Evolutionary conservation across 441 rosid species (phyloP).

Genomic region (Bocquillonia castaneifolia): DNA sequence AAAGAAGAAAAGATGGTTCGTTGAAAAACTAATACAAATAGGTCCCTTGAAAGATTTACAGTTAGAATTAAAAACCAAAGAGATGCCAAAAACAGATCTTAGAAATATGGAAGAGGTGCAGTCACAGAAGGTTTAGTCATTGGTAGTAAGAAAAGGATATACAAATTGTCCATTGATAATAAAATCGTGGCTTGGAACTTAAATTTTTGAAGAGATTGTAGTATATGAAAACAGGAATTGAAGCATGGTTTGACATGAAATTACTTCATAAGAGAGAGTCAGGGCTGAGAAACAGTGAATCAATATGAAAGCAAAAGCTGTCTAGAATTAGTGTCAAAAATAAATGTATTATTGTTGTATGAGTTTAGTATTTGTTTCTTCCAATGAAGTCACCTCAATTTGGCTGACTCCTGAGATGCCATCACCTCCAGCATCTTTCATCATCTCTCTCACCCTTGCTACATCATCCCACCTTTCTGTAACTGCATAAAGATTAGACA

Average conservation of each 20-base stretch:
- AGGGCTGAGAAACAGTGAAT: neutral
- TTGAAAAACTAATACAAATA: too few relatives aligned
- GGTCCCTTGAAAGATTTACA: too few relatives aligned
- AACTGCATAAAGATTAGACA: constrained; percentile 82
- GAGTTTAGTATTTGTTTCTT: neutral
- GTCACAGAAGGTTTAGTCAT: too few relatives aligned
- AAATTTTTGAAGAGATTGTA: too few relatives aligned
- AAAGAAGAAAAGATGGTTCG: too few relatives aligned
- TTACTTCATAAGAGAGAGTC: neutral
- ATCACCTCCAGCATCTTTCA: constrained; percentile 68
- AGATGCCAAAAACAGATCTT: too few relatives aligned
- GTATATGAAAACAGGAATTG: too few relatives aligned
- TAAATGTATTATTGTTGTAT: neutral
- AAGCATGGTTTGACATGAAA: neutral
- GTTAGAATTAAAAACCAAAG: too few relatives aligned
- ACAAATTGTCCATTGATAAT: too few relatives aligned
- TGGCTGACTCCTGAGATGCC: constrained; percentile 67
- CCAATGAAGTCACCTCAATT: constrained; percentile 26
- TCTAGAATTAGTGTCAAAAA: neutral
- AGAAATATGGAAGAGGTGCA: too few relatives aligned
- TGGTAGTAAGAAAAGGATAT: too few relatives aligned
- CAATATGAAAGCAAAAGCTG: neutral
- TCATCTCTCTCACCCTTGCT: constrained; percentile 59
- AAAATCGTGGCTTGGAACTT: too few relatives aligned
- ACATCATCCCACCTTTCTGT: constrained; percentile 68